A percentile compares a stretch with the other conserved stretches of the same genome.
phyloP scores from a whole-genome alignment of 495 filamentous ascomycete genomes.

The Penicillium malachiteum region DNA sequence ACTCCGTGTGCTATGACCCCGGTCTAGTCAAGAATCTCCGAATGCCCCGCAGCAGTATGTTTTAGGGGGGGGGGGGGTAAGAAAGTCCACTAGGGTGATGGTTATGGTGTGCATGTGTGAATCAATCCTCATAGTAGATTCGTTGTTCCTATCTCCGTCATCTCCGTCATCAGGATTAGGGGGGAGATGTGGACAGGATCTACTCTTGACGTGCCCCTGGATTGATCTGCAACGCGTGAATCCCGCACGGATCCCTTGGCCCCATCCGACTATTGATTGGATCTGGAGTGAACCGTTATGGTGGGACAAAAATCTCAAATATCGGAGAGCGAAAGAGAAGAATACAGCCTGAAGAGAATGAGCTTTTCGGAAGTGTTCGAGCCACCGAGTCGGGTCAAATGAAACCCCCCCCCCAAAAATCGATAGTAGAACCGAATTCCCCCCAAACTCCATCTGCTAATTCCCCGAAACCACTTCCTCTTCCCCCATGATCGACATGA shows the following conservation, averaged over 20 bases:
- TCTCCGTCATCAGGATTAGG: constrained; percentile 10
- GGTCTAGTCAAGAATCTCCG: constrained; percentile 13
- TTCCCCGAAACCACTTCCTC: neutral
- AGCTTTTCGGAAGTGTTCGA: neutral
- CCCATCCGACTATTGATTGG: constrained; percentile 32
- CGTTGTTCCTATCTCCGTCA: constrained; percentile 11
- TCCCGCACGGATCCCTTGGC: constrained; percentile 25
- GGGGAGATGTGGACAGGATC: constrained; percentile 10
- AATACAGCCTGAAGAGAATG: neutral
- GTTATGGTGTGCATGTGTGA: constrained; percentile 15
- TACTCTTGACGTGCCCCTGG: constrained; percentile 23
- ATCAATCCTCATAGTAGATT: neutral
- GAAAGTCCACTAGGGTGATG: neutral
- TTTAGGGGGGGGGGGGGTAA: neutral
- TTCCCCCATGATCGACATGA: constrained; percentile 3
- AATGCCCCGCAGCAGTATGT: neutral
- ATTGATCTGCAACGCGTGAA: constrained; percentile 22
- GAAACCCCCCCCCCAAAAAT: neutral
- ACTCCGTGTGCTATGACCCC: constrained; percentile 10
- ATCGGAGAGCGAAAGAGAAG: constrained; percentile 12
- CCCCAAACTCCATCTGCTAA: neutral
- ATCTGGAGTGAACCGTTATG: constrained; percentile 31
- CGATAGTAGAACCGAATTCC: neutral
- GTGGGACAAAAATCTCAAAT: constrained; percentile 35
- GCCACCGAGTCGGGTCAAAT: neutral